Percentiles rank a stretch among this genome's conserved stretches.
Conservation (phyloP, 2,329 filamentous ascomycete genomes). For the Stylonectria norvegica region DNA sequence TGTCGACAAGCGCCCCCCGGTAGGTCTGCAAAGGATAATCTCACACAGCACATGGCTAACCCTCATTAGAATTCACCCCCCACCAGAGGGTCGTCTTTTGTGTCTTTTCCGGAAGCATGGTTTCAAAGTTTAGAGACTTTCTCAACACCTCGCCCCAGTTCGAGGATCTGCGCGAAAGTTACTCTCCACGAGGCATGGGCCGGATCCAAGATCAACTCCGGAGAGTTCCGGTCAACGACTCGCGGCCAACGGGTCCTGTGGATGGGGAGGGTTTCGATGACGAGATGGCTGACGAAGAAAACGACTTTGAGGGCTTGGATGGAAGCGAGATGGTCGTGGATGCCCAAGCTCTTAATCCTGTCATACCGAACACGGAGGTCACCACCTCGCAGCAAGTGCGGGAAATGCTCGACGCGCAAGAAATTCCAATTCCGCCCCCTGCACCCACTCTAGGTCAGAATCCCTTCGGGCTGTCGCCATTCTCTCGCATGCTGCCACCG, state of each 20-base stretch:
- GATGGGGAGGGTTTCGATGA: slow-evolving; percentile 40
- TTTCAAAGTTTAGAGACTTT: slow-evolving; percentile 71
- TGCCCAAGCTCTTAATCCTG: slow-evolving; percentile 27
- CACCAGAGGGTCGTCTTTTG: slow-evolving; percentile 96
- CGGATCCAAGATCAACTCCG: slow-evolving; percentile 4
- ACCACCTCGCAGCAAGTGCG: no score
- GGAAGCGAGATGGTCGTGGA: slow-evolving; percentile 39
- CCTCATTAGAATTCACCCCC: slow-evolving; percentile 88
- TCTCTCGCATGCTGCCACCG: slow-evolving; percentile 15
- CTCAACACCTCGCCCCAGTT: slow-evolving; percentile 60
- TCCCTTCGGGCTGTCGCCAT: slow-evolving; percentile 19
- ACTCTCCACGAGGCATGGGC: slow-evolving; percentile 16
- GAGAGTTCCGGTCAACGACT: neutral
- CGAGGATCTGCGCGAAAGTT: slow-evolving; percentile 39
- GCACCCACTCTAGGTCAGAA: slow-evolving; percentile 23
- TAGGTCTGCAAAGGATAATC: slow-evolving; percentile 43
- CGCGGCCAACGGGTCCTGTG: slow-evolving; percentile 6
- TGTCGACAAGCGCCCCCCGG: slow-evolving; percentile 80
- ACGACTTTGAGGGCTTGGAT: slow-evolving; percentile 41
- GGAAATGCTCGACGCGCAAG: no score
- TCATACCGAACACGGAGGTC: slow-evolving; percentile 8
- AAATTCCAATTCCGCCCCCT: slow-evolving; percentile 29
- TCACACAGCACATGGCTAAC: no score
- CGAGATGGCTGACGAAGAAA: slow-evolving; percentile 44
- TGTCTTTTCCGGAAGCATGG: slow-evolving; percentile 89